phyloP scores from a whole-genome alignment of 2,329 filamentous ascomycete species.

The Phyllosticta ampelicida region DNA sequence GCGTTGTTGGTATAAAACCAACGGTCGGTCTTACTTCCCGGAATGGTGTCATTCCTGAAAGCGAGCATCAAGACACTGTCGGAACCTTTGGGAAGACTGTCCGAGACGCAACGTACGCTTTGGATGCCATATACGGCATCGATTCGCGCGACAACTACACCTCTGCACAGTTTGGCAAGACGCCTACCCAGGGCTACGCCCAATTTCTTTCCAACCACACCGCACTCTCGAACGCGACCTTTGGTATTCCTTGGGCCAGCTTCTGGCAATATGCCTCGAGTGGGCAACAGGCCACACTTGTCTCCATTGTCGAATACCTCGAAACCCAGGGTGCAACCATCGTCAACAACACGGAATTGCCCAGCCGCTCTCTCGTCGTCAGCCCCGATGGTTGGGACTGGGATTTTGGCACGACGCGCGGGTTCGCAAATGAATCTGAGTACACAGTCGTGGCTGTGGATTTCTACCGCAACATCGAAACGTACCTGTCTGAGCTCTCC shows the following conservation, averaged over 20 bases:
- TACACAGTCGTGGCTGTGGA: constrained; percentile 63
- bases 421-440: constrained; percentile 60
- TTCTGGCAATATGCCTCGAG: constrained; percentile 55
- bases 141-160: constrained; percentile 59
- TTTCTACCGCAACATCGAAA: constrained; percentile 55
- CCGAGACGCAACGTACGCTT: constrained; percentile 53
- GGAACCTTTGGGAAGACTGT: constrained; percentile 59
- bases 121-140: constrained; percentile 58
- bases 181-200: constrained; percentile 46
- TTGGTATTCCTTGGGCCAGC: constrained; percentile 61
- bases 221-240: constrained; percentile 49
- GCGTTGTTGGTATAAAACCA: constrained; percentile 53
- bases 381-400: constrained; percentile 63
- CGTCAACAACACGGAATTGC: constrained; percentile 59
- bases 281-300: constrained; percentile 45
- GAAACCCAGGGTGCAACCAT: constrained; percentile 53
- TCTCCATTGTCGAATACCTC: constrained; percentile 42
- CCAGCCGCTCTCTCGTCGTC: constrained; percentile 50
- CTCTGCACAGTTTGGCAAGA: constrained; percentile 42
- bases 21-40: constrained; percentile 34
- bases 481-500: constrained; percentile 51
- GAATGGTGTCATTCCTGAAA: constrained; percentile 46
- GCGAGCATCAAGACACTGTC: constrained; percentile 56
- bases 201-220: constrained; percentile 45
- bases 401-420: constrained; percentile 53